Evolutionary conservation across 1,139 yeast species (phyloP), one percentile per base, ranked within the genome.

Genomic region (Pichia sp.): DNA sequence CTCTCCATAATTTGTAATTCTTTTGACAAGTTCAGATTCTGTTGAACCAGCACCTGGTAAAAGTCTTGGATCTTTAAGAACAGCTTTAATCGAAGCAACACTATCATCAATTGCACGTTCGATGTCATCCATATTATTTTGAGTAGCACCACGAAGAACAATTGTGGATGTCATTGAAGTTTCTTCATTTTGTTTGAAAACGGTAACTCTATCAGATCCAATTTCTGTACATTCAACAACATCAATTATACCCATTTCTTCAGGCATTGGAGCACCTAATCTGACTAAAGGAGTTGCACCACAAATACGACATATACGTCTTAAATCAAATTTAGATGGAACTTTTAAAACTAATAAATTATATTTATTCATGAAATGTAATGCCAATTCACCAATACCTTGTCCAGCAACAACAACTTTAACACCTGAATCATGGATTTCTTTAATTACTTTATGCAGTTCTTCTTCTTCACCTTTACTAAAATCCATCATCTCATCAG

Each of bases 101-200:
- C 97, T 97, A 60, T 92, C 98, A 63, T 92, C 97, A 53, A 92
- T 87, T 43, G 97, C 95, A 60, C 98, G 82, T 71, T 92, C 98
- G 49, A 92, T 78, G 62, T 92, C 97, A 59, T 94, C 98, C 61
- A 92, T 72, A 62, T 76, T 80, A 66, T 87, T 89, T 65, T 89
- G 95, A n/a, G 98, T 92, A 37, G 98, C 98, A 46, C 98, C 98
- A 66, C 98, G 80, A 45, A 94, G 71, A 40, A 92, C 82, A 56
- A 92, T 89, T 8, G 98, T 92, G 11, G 97, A 82, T 5, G 98
- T 92, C 56, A 86, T 75, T 29, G 95, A 80, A 35, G 62, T 59
- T 53, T 71, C 77, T 24, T 55, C 51, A 53, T 80, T 83, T 67
- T 92, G 98, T 63, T 89, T 78, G 71, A 92, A 90, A 30, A 94